Evolutionary conservation across 179 eudicot species (phyloP).

Genomic region (Amaranthus tricolor): DNA sequence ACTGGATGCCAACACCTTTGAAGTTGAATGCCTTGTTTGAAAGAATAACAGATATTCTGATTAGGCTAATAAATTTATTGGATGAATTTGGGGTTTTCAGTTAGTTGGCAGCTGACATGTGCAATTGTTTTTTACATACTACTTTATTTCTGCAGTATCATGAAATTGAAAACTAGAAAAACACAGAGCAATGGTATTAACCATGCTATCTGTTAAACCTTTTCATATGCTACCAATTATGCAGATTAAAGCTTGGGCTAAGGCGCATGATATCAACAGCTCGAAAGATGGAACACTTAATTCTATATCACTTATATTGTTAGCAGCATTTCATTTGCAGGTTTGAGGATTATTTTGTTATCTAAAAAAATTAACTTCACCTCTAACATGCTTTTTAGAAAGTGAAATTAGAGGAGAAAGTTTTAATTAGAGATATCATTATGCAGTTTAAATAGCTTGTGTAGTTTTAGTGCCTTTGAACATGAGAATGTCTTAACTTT

Average conservation of each 20-base stretch:
- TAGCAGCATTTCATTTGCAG: conserved; percentile 96
- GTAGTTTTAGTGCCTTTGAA: neutral
- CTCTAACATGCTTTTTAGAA: neutral
- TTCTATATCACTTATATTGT: conserved; percentile 69
- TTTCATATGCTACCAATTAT: conserved; percentile 15
- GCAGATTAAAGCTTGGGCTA: conserved; percentile 96
- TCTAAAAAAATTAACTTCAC: neutral
- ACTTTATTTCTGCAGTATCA: neutral
- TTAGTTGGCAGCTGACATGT: neutral
- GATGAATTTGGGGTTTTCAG: neutral
- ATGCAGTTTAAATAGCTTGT: neutral
- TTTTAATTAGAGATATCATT: neutral
- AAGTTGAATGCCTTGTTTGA: neutral
- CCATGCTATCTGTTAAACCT: conserved; percentile 7
- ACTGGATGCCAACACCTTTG: neutral
- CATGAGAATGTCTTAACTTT: neutral
- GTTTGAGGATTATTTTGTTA: conserved; percentile 24
- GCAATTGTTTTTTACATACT: neutral
- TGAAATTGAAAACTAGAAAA: neutral
- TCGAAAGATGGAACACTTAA: conserved; percentile 79
- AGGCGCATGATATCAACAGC: conserved; percentile 76
- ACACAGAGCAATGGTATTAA: neutral
- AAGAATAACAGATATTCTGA: neutral
- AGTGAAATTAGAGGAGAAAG: neutral
- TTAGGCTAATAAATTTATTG: neutral